Evolutionary conservation across 73 alveolate genomes (phyloP).

Genomic region (Tetrahymena borealis): DNA sequence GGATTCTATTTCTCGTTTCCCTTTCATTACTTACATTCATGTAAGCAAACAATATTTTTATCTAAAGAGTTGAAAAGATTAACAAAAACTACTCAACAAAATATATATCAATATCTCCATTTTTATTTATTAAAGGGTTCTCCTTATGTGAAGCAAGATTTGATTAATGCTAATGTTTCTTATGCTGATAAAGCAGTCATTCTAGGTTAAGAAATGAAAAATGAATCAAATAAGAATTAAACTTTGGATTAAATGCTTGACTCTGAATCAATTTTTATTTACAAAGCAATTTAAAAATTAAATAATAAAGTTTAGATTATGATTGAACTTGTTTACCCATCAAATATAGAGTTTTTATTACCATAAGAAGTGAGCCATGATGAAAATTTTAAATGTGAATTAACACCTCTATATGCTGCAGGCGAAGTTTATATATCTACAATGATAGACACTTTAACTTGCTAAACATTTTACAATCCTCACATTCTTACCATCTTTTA

Average conservation of each 20-base stretch:
- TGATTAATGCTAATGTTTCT: slow-evolving; percentile 88
- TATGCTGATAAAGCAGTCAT: slow-evolving; percentile 97
- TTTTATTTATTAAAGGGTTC: no score
- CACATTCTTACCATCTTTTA: slow-evolving; percentile 93
- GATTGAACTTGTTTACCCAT: slow-evolving; percentile 86
- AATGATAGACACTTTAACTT: slow-evolving; percentile 89
- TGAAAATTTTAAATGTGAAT: neutral
- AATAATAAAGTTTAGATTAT: slow-evolving; percentile 87
- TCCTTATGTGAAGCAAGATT: slow-evolving; percentile 79
- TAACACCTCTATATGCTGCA: slow-evolving; percentile 83
- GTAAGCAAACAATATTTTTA: no score
- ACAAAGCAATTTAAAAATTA: slow-evolving; percentile 89
- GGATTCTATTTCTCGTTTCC: slow-evolving; percentile 87
- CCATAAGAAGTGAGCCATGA: slow-evolving; percentile 62
- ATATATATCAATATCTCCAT: no score
- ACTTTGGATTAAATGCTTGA: slow-evolving; percentile 86
- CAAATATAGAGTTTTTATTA: slow-evolving; percentile 88
- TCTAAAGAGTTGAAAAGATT: no score
- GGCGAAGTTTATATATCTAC: slow-evolving; percentile 97
- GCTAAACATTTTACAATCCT: slow-evolving; percentile 91
- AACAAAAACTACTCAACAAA: no score
- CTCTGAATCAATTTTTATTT: slow-evolving; percentile 87
- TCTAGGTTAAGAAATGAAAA: slow-evolving; percentile 69
- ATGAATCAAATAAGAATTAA: slow-evolving; percentile 36
- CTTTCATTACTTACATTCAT: slow-evolving; percentile 55